Conservation (phyloP, 2,329 filamentous ascomycete species). For the Trematosphaeria pertusa region DNA sequence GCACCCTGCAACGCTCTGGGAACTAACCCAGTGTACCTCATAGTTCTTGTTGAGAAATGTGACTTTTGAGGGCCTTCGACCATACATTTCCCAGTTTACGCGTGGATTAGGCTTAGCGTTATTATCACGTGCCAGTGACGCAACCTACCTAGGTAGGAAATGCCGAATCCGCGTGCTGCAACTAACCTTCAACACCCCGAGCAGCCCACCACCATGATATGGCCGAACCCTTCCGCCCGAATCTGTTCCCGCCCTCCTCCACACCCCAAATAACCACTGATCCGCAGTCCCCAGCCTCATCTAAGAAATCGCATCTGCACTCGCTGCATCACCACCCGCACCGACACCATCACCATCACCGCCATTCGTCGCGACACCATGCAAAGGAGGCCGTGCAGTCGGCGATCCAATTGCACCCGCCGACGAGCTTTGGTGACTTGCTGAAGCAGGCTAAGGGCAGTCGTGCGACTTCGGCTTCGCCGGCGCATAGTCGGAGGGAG, state of each 20-base stretch:
- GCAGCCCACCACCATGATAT: constrained; percentile 6
- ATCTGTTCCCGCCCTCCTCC: constrained; percentile 27
- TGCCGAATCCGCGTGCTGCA: too few relatives aligned
- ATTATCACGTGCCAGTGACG: neutral
- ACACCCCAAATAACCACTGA: constrained; percentile 36
- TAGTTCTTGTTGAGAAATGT: too few relatives aligned
- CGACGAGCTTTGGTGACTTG: constrained; percentile 53
- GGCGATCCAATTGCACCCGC: constrained; percentile 53
- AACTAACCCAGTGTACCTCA: too few relatives aligned
- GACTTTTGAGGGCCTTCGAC: too few relatives aligned
- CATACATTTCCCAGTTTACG: too few relatives aligned
- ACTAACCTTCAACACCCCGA: too few relatives aligned
- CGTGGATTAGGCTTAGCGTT: too few relatives aligned
- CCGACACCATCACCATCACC: constrained; percentile 35
- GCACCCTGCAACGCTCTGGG: too few relatives aligned
- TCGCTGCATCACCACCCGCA: constrained; percentile 39
- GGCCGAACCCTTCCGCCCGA: constrained; percentile 30
- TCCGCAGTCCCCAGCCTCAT: constrained; percentile 19
- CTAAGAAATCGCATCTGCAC: constrained; percentile 38
- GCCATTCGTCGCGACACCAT: constrained; percentile 41
- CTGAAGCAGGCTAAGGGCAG: constrained; percentile 47
- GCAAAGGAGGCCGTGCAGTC: constrained; percentile 54
- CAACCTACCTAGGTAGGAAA: too few relatives aligned
- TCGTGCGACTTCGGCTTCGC: constrained; percentile 32
- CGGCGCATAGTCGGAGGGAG: constrained; percentile 27